Conservation (phyloP, 2,329 filamentous ascomycete species). For the Tricladium varicosporioides region DNA sequence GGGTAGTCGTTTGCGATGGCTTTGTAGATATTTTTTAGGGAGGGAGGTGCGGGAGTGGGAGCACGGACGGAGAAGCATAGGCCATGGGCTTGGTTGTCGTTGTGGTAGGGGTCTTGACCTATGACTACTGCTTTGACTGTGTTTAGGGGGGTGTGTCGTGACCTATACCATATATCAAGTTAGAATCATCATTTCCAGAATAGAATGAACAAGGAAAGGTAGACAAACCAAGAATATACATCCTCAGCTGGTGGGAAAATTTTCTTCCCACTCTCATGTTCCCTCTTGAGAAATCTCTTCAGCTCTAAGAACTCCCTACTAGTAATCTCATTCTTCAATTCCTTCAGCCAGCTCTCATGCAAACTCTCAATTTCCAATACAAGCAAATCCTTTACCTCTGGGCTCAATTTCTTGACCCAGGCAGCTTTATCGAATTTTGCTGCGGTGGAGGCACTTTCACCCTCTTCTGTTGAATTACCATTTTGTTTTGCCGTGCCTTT, state of each 20-base stretch:
- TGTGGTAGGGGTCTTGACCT: conserved; percentile 97
- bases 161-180: too few relatives aligned
- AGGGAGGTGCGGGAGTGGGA: conserved; percentile 84
- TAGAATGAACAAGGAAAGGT: background rate
- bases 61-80: conserved; percentile 93
- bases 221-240: conserved; percentile 84
- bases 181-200: conserved; percentile 9
- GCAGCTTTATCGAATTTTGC: conserved; percentile 80
- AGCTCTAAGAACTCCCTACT: conserved; percentile 79
- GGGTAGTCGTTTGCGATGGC: conserved; percentile 88
- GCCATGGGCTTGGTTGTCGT: conserved; percentile 90
- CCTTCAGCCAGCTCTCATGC: conserved; percentile 85
- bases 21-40: conserved; percentile 90
- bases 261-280: conserved; percentile 70
- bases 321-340: conserved; percentile 82
- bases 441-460: conserved; percentile 21
- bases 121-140: conserved; percentile 90
- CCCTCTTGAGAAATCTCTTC: conserved; percentile 81
- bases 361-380: conserved; percentile 89
- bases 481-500: conserved; percentile 42
- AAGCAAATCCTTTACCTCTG: conserved; percentile 80
- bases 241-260: conserved; percentile 87
- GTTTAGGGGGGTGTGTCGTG: conserved; percentile 84
- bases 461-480: conserved; percentile 32
- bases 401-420: conserved; percentile 77